Evolutionary conservation across 441 rosid genomes (phyloP), one percentile per base, ranked within the genome.

Genomic region (Theobroma grandiflorum): DNA sequence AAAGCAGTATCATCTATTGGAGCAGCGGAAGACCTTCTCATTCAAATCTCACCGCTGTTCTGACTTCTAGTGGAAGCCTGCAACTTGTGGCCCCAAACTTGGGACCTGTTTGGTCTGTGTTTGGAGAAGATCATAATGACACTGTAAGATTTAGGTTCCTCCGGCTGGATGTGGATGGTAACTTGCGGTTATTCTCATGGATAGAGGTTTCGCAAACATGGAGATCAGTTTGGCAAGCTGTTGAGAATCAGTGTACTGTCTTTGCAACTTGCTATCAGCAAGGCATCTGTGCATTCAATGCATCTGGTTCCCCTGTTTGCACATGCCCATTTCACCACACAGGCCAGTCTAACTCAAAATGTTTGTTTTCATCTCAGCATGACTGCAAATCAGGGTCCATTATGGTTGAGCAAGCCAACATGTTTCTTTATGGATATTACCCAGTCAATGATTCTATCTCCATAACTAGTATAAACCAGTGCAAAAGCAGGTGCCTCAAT

Each of bases 191-290:
- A 85, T 93, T 93, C 82, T 93, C 98, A 2, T 95, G 95, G 94
- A 77, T 53, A 1, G 86, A 85, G 43, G 90, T 14, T 76, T 87
- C 83, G 16, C 11, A 73, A 82, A 74, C 86, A 33, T 95, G 98
- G 98, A 89, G 79, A 86, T 78, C 96, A 6, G 97, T 90, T 74
- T 95, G 97, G 98, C 96, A 93, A 85, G 97, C 97, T 55, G 89
- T 95, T 84, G 97, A 91, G 86, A 91, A 93, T 85, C 98, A 93
- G 65, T 93, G 98, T 76, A 71, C 84, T 42, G 98, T 95, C 37
- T 93, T 93, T 75, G 98, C 97, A 26, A 93, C 96, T 53, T 95
- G 98, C 74, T 90, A 93, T 12, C 85, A 85, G 57, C 90, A 70
- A 38, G 95, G 95, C 42, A 85, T 95, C 68, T 95, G 98, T 73